Conservation (phyloP, 495 filamentous ascomycete species). For the Daldinia concentrica region DNA sequence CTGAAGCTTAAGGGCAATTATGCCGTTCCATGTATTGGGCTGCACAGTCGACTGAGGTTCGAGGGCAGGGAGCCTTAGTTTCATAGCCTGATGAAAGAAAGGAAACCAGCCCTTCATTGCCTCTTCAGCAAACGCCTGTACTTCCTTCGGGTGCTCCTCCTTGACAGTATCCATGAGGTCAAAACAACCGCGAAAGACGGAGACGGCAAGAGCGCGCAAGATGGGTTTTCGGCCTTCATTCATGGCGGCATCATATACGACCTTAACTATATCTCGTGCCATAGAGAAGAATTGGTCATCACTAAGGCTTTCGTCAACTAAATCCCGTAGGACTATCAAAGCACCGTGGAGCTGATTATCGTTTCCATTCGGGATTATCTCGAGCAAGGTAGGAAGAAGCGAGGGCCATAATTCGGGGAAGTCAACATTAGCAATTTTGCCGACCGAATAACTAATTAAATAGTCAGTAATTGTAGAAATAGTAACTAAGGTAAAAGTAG, state of each 20-base stretch:
- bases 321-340: slow-evolving; percentile 83
- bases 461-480: slow-evolving; percentile 19
- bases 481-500: not conserved
- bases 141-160: slow-evolving; percentile 84
- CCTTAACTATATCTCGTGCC: slow-evolving; percentile 82
- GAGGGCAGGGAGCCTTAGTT: slow-evolving; percentile 70
- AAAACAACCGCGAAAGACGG: slow-evolving; percentile 88
- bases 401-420: slow-evolving; percentile 94
- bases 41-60: slow-evolving; percentile 48
- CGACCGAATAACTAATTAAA: slow-evolving; percentile 76
- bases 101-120: slow-evolving; percentile 84
- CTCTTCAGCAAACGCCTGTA: slow-evolving; percentile 89
- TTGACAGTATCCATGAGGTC: slow-evolving; percentile 95
- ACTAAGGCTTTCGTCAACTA: slow-evolving; percentile 91
- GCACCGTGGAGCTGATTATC: slow-evolving; percentile 87
- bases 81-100: slow-evolving; percentile 80
- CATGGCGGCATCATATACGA: slow-evolving; percentile 81
- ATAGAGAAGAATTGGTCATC: slow-evolving; percentile 94
- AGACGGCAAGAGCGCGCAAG: slow-evolving; percentile 82
- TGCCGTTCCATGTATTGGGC: slow-evolving; percentile 72
- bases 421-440: slow-evolving; percentile 92
- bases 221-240: slow-evolving; percentile 76
- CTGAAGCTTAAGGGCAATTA: slow-evolving; percentile 86
- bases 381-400: slow-evolving; percentile 81
- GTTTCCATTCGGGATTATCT: slow-evolving; percentile 74